Evolutionary conservation across 1,284 basidiomycete species (phyloP), one percentile per base, ranked within the genome.

Genomic region (Cryptococcus maquisensis): DNA sequence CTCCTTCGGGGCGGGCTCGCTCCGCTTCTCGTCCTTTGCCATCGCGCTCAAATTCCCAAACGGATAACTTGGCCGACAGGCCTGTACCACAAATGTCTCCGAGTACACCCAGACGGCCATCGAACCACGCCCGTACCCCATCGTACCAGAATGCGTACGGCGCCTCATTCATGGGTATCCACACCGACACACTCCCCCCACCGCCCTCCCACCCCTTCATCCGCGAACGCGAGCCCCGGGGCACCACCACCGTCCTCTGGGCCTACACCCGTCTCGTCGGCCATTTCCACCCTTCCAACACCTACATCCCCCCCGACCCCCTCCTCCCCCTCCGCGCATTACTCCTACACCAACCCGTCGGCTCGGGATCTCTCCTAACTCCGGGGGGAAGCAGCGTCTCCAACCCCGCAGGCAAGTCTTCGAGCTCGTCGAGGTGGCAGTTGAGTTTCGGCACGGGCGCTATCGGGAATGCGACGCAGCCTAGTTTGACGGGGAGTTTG

Each of bases 301-400:
- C 66, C 3, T 70, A 77, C 50, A 76, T 78, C 41, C 76, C 76
- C 0, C 75, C 76, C 18, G 76, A 78, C 44, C 74, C 76, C 0
- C 58, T 78, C 39, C 60, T 78, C 18, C 75, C 76, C 1, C 69
- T 78, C 2, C 67, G 73, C 9, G 66, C 72, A 4, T 54, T 67
- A 16, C 57, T 78, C 15, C 63, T 77, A 2, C 74, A 76, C 48
- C 73, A 74, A 51, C 75, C 75, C 0, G 62, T 77, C 26, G 76
- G 76, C 4, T 76, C 75, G 1, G 75, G 75, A 5, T 64, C 62
- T 4, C 52, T 63, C 9, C 40, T 47, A 21, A 46, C 59, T n/a
- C 48, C 50, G 35, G 38, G 32, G 5, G 41, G 51, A 3, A 21
- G 28, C 15, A 28, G 18, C 12, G 40, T 26, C 42, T 20, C 52